phyloP scores from a whole-genome alignment of 2,329 filamentous ascomycete genomes.

The Tolypocladium ovalisporum region DNA sequence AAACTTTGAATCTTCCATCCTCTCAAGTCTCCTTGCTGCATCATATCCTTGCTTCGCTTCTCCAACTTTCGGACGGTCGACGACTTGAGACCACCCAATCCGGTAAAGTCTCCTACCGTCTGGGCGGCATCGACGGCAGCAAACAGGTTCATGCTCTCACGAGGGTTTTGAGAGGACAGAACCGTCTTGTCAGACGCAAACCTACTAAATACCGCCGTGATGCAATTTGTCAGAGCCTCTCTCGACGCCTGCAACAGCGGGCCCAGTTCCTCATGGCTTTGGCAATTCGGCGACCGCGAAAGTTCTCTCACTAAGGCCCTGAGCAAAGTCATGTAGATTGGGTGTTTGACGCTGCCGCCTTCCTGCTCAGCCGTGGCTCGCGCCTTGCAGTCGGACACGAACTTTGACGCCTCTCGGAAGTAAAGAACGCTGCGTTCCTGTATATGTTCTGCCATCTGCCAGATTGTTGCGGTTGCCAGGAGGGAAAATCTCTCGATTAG shows the following conservation, averaged over 20 bases:
- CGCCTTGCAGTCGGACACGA: slow-evolving; percentile 14
- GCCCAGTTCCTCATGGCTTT: slow-evolving; percentile 11
- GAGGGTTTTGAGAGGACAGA: slow-evolving; percentile 10
- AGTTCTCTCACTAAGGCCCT: slow-evolving; percentile 20
- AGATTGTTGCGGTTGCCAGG: slow-evolving; percentile 21
- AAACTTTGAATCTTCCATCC: slow-evolving; percentile 38
- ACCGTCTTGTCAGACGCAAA: slow-evolving; percentile 20
- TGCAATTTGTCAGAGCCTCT: slow-evolving; percentile 14
- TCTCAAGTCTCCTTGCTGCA: slow-evolving; percentile 22
- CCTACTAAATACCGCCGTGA: slow-evolving; percentile 13
- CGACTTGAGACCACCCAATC: slow-evolving; percentile 14
- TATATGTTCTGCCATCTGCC: slow-evolving; percentile 32
- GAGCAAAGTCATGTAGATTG: slow-evolving; percentile 23
- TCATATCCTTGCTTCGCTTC: slow-evolving; percentile 19
- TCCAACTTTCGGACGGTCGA: slow-evolving; percentile 23
- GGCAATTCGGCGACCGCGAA: slow-evolving; percentile 14
- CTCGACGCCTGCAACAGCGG: slow-evolving; percentile 14
- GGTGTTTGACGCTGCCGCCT: slow-evolving; percentile 1
- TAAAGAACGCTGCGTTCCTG: slow-evolving; percentile 31
- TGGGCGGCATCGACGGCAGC: slow-evolving; percentile 22
- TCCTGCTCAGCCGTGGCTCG: background rate
- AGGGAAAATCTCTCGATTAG: slow-evolving; percentile 20
- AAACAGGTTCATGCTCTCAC: slow-evolving; percentile 16
- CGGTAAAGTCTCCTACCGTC: slow-evolving; percentile 10
- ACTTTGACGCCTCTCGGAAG: slow-evolving; percentile 17